Base-by-base conservation (phyloP, 192 early-diverging fungal genomes). In the Linnemannia hyalina region DNA sequence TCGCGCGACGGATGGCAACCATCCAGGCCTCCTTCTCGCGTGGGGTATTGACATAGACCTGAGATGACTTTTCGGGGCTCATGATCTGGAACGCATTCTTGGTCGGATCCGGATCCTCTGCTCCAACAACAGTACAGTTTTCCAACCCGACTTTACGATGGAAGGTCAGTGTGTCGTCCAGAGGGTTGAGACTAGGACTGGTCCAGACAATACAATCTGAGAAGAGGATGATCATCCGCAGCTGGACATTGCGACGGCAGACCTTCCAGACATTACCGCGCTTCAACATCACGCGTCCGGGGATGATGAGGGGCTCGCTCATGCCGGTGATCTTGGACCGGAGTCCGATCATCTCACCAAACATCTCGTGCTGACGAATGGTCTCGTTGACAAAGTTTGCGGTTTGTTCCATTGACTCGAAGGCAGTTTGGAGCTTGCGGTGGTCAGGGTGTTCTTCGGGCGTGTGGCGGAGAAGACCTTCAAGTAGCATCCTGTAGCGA, bases 401-500 rank as follows among this genome's bases (percentile, higher is more conserved):
- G 29, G 96, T 95, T 38, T 91, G 88, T 42, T 89, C 90, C 44
- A 98, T 91, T 36, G 93, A 93, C 63, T 90, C 91, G 55, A 91
- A 88, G 9, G 97, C 97, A 13, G 74, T 75, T 68, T 87, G 83
- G n/a, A 97, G 91, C 38, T 89, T 82, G 29, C 89, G 85, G 55
- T 95, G 92, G 89, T 98, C 97, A 0, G 94, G 93, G 76, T 98
- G 97, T 68, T 82, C 89, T 0, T 76, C 77, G 0, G 92, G 91
- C 0, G 96, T 97, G 85, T 91, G 89, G 68, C 90, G 88, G n/a
- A 96, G 88, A 7, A 98, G 90, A 54, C 94, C 91, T 46, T 94
- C 92, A 22, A 98, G 88, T 26, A 98, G 90, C 82, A 98, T 87
- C 74, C 93, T 92, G 88, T 98, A 98, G 71, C 97, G 95, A 36